phyloP scores from a whole-genome alignment of 352 stramenopile genomes.

The Phytophthora capsici region DNA sequence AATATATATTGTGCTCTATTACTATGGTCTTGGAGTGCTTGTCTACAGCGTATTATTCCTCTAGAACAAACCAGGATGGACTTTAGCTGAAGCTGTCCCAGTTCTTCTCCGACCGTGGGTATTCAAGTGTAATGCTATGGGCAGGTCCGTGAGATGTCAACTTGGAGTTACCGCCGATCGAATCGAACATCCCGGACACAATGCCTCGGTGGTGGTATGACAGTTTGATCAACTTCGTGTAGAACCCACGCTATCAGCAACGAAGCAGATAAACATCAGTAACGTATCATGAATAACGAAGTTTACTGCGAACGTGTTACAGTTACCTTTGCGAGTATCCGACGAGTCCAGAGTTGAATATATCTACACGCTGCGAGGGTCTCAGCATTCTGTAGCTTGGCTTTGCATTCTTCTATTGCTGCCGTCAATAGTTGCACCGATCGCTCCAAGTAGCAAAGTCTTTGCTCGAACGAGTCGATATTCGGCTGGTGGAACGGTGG shows the following conservation, averaged over 20 bases:
- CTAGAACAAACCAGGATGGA: too few species aligned
- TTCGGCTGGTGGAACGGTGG: slow-evolving; percentile 51
- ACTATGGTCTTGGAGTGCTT: slow-evolving; percentile 1
- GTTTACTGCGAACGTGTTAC: not conserved
- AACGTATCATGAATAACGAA: not conserved
- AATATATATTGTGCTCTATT: slow-evolving; percentile 34
- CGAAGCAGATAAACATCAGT: not conserved
- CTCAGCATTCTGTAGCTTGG: slow-evolving; percentile 38
- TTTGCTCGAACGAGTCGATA: slow-evolving; percentile 46
- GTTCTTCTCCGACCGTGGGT: slow-evolving; percentile 40
- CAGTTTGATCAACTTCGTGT: slow-evolving; percentile 54
- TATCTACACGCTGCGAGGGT: slow-evolving; percentile 39
- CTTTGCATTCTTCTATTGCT: slow-evolving; percentile 44
- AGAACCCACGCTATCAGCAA: slow-evolving; percentile 50
- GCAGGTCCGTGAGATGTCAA: slow-evolving; percentile 36
- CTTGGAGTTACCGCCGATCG: slow-evolving; percentile 54
- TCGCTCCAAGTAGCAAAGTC: slow-evolving; percentile 44
- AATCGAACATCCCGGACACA: slow-evolving; percentile 69
- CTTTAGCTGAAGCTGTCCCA: slow-evolving; percentile 33
- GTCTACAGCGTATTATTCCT: too few species aligned
- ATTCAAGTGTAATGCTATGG: slow-evolving; percentile 50
- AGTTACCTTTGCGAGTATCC: slow-evolving; percentile 44
- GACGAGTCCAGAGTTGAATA: slow-evolving; percentile 58
- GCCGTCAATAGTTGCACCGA: slow-evolving; percentile 30
- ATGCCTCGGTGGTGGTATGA: slow-evolving; percentile 55